Base-by-base conservation (phyloP, 345 rosid genomes). In the Eucalyptus viminalis region DNA sequence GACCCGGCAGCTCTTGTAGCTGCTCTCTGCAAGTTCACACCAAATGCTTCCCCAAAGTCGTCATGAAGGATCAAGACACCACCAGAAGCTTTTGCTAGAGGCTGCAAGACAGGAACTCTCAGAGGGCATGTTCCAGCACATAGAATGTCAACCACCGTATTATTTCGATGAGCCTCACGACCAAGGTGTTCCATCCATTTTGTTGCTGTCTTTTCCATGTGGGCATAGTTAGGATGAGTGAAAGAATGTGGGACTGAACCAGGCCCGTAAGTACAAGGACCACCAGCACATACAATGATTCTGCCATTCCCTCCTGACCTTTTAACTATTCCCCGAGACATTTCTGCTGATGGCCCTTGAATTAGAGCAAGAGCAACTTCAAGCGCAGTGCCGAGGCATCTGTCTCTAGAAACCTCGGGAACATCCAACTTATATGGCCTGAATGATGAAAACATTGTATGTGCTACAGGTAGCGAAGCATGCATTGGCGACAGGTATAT, bases 121-220 rank as follows among this genome's bases (percentile, higher is more conserved):
- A 97, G 95, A 67, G 99, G 99, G 92, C 99, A 97, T 87, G 97
- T 98, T 92, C 99, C 99, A 91, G 99, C 98, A 87, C 99, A 98
- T 67, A 98, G 93, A 88, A 98, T 94, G 93, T 98, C 99, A 53
- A 98, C 95, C 65, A 98, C 96, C 8, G 98, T 94, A 92, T 94
- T 95, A 80, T 95, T 92, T 37, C 91, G 92, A 92, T 94, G 94
- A 91, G 98, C 98, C 94, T 96, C 95, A 51, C 92, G 95, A 69
- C 99, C 99, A 47, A 97, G 94, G 91, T 89, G 93, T 88, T 97
- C 97, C 99, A 96, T 96, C 97, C 97, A 95, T 91, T 94, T 97
- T 83, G 94, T 86, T 72, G 99, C 98, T 31, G 93, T 95, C 93
- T 96, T 98, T 92, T 97, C 99, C 96, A 95, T 92, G 86, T 96